Conservation (phyloP, 2,329 filamentous ascomycete species). For the Rutstroemia sydowiana region DNA sequence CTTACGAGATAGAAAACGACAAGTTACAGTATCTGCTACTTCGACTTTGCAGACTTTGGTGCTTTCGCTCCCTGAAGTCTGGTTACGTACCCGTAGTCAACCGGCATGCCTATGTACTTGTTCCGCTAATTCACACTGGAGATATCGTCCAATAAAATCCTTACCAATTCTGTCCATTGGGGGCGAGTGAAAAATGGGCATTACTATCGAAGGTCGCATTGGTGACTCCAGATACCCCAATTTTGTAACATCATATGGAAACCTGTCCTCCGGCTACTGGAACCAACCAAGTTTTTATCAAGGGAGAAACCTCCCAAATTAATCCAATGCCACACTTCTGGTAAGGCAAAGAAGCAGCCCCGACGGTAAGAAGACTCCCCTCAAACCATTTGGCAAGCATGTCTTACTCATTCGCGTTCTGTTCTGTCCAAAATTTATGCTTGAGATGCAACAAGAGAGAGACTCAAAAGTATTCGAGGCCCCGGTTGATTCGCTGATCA, state of each 20-base stretch:
- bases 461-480: slow-evolving; percentile 5
- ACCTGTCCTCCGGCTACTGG: slow-evolving; percentile 3
- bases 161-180: too few species aligned
- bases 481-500: background rate
- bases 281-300: background rate
- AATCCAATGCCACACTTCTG: background rate
- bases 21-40: too few species aligned
- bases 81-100: too few species aligned
- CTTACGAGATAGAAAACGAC: too few species aligned
- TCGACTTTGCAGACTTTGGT: too few species aligned
- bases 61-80: too few species aligned
- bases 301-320: background rate
- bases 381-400: background rate
- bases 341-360: background rate
- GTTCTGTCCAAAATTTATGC: background rate
- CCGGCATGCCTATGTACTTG: too few species aligned
- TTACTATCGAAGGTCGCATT: too few species aligned
- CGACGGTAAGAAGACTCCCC: background rate
- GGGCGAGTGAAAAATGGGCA: too few species aligned
- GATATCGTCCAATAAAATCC: too few species aligned
- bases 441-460: background rate
- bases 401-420: background rate
- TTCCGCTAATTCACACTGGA: too few species aligned
- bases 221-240: too few species aligned
- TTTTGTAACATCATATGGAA: background rate